Evolutionary conservation across 1,139 yeast genomes (phyloP).

Genomic region (Oligophagozyma castellii): DNA sequence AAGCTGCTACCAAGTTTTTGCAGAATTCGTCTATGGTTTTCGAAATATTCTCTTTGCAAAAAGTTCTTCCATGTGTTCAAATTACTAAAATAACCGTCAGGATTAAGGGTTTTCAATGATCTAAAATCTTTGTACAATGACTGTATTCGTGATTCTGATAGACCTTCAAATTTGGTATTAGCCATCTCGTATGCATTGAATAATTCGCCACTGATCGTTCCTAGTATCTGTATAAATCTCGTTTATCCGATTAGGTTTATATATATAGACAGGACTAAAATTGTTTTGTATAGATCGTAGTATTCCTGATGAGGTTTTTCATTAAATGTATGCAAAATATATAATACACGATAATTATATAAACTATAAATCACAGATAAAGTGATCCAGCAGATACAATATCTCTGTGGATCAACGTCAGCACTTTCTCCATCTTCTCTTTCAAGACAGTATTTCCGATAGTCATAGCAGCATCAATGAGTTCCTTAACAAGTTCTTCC

Average conservation of each 20-base stretch:
- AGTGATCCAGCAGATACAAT: constrained; percentile 92
- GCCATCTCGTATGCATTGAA: too few species aligned
- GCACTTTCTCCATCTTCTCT: constrained; percentile 77
- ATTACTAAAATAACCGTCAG: constrained; percentile 61
- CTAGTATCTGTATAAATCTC: too few species aligned
- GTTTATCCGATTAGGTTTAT: too few species aligned
- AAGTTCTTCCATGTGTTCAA: constrained; percentile 41
- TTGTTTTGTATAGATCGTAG: too few species aligned
- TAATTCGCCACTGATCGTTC: too few species aligned
- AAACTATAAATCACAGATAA: constrained; percentile 25
- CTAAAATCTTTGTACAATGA: constrained; percentile 53
- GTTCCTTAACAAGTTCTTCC: constrained; percentile 84
- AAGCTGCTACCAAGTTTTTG: constrained; percentile 20
- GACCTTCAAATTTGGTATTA: too few species aligned
- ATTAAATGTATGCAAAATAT: too few species aligned
- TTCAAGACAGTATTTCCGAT: constrained; percentile 82
- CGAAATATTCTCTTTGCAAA: constrained; percentile 15
- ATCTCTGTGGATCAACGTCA: constrained; percentile 83
- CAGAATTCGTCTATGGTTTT: constrained; percentile 10
- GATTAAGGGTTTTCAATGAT: constrained; percentile 37
- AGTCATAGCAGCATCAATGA: constrained; percentile 81
- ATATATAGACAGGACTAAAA: too few species aligned
- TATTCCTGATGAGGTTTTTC: too few species aligned
- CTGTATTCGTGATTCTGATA: constrained; percentile 34
- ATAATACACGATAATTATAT: too few species aligned